Percentiles rank a stretch among this genome's conserved stretches.
These are phyloP conservation scores for Saccharomycopsis fibuligera DNA, from an alignment of 805 yeast genomes.

Conservation along the genomic window DNA sequence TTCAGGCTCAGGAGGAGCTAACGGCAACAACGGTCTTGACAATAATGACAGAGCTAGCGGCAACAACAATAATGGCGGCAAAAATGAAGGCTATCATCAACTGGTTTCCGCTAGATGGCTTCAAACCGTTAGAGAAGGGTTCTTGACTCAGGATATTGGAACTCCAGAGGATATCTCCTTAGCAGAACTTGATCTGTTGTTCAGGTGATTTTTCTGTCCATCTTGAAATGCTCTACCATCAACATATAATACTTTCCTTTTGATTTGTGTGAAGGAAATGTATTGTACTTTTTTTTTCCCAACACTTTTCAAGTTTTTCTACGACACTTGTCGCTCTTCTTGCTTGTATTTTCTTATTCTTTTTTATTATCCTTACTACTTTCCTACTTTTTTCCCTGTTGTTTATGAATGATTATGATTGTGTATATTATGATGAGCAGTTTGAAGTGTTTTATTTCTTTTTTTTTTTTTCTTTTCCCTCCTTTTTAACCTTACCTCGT, in stretches of 20 bases:
- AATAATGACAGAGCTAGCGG: slow-evolving; percentile 23
- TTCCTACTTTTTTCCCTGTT: background rate
- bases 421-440: too few relatives aligned
- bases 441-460: too few relatives aligned
- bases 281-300: background rate
- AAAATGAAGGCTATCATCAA: too few relatives aligned
- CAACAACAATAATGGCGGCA: slow-evolving; percentile 22
- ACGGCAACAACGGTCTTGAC: background rate
- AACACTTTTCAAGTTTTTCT: too few relatives aligned
- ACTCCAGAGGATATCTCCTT: slow-evolving; percentile 73
- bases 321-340: background rate
- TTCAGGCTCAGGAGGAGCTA: slow-evolving; percentile 12
- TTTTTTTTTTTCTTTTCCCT: background rate
- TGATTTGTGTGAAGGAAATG: too few relatives aligned
- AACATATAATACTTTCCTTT: background rate
- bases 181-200: slow-evolving; percentile 57
- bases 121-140: slow-evolving; percentile 68
- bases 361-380: background rate
- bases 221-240: too few relatives aligned
- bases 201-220: slow-evolving; percentile 25
- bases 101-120: slow-evolving; percentile 68
- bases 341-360: background rate
- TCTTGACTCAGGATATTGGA: slow-evolving; percentile 68
- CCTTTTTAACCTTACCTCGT: background rate
- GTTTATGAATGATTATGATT: too few relatives aligned